Base-by-base conservation (phyloP, 2,329 filamentous ascomycete genomes). In the Colletotrichum lini region DNA sequence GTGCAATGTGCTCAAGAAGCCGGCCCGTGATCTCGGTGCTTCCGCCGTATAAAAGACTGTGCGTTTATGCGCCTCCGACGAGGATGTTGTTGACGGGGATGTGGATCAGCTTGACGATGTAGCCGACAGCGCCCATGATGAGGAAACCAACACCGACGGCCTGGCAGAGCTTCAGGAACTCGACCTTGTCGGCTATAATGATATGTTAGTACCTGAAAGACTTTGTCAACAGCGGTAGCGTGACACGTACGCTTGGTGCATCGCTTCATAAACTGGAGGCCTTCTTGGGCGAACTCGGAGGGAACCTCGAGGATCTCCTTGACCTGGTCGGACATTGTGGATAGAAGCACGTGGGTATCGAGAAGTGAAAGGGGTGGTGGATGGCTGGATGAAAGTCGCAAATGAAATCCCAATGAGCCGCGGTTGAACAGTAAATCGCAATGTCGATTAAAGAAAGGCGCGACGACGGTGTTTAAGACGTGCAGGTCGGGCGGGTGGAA, bases 61-160 rank as follows among this genome's bases (percentile, higher is more conserved):
- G 52, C 16, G 8, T 26, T 84, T 88, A 92, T 79, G 90, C 90
- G 80, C 88, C 90, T 72, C 89, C 90, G 74, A 93, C 90, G 69
- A 93, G 86, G 72, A 92, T 89, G 80, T 92, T 90, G 87, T 92
- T 92, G 74, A 93, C 87, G 73, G 91, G 91, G 59, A 92, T 91
- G 80, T 92, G 90, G 74, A 92, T 91, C 78, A 93, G 86, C 86
- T 93, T 92, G 79, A 93, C 90, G 73, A 93, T 81, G 82, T 92
- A 93, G 73, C 91, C 91, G 69, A 92, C 91, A 58, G 89, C 89
- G 73, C 90, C 90, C 90, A 92, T 92, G 81, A 92, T 87, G 73
- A 93, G 81, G 83, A 93, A 93, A 71, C 91, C 91, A 73, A 92
- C 87, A 70, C 90, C 91, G 73, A 93, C 91, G 72, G 91, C 91